Evolutionary conservation across 2,329 filamentous ascomycete genomes (phyloP).

Genomic region (Coniochaeta ligniaria): DNA sequence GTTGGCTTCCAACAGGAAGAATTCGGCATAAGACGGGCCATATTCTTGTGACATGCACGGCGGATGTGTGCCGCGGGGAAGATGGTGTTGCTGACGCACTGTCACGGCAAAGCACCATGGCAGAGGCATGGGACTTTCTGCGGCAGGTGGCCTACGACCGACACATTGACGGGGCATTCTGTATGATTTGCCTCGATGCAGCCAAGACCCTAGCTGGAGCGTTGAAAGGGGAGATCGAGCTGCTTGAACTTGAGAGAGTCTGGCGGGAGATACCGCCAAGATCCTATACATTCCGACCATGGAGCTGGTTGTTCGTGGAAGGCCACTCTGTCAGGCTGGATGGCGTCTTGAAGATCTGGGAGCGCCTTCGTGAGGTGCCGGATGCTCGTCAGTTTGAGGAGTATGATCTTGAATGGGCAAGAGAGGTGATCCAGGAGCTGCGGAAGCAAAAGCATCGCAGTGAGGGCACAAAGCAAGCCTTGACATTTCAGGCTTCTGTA

Average conservation of each 20-base stretch:
- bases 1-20: not conserved
- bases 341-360: not conserved
- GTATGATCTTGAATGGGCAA: not conserved
- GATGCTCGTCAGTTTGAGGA: not conserved
- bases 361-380: not conserved
- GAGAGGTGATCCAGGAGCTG: not conserved
- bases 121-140: not conserved
- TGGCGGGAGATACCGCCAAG: not conserved
- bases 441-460: not conserved
- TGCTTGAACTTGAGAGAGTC: not conserved
- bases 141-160: not conserved
- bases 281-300: not conserved
- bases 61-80: not conserved
- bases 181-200: not conserved
- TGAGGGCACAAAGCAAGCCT: not conserved
- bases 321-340: not conserved
- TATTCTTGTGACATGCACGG: not conserved
- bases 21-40: not conserved
- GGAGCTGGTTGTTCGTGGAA: not conserved
- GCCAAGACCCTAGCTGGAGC: not conserved
- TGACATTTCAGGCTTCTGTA: not conserved
- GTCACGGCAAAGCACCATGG: not conserved
- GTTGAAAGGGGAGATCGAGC: not conserved
- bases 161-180: not conserved
- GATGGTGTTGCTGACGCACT: not conserved